Conservation (phyloP, 805 yeast genomes). For the Suhomyces sp. region DNA sequence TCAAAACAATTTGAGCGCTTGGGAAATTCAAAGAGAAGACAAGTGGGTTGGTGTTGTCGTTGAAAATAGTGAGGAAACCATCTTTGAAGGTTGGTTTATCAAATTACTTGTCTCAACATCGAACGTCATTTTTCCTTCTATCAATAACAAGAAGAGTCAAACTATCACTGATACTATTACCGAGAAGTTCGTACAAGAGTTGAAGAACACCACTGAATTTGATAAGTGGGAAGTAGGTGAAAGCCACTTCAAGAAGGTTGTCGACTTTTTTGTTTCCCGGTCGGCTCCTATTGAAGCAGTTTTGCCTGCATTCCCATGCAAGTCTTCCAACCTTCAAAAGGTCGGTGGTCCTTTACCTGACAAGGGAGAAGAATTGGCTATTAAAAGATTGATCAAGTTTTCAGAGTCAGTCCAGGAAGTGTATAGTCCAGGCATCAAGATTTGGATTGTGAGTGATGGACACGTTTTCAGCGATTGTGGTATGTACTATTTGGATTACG, state of each 20-base stretch:
- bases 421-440: conserved; percentile 54
- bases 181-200: conserved; percentile 41
- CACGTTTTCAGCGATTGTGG: conserved; percentile 62
- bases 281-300: conserved; percentile 50
- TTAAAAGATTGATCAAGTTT: conserved; percentile 29
- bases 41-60: conserved; percentile 29
- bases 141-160: conserved; percentile 4
- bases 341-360: conserved; percentile 52
- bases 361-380: conserved; percentile 45
- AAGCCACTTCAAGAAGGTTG: conserved; percentile 38
- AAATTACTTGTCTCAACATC: conserved; percentile 22
- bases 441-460: conserved; percentile 61
- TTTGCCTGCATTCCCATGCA: conserved; percentile 64
- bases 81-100: conserved; percentile 34
- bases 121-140: conserved; percentile 13
- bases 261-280: conserved; percentile 49
- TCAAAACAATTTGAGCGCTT: conserved; percentile 8
- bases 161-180: conserved; percentile 22
- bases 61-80: conserved; percentile 17
- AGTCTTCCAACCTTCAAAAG: conserved; percentile 54
- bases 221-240: conserved; percentile 54
- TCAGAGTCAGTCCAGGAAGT: conserved; percentile 26
- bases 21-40: conserved; percentile 19
- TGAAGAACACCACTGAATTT: conserved; percentile 45
- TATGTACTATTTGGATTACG: conserved; percentile 1